Conservation (phyloP, 805 yeast genomes). For the Metschnikowia matae region DNA sequence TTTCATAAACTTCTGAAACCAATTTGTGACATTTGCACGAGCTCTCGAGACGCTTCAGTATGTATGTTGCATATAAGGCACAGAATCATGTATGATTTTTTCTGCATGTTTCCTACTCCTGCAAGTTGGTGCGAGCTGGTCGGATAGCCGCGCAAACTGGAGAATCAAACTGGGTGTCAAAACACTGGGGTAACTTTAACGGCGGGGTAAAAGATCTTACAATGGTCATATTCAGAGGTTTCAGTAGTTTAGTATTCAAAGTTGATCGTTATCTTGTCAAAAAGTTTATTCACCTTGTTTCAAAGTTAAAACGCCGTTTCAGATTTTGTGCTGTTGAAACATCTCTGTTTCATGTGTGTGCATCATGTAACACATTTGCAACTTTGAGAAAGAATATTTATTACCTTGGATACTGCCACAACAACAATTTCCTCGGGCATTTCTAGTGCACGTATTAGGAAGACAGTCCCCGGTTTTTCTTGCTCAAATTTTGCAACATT, state of each 20-base stretch:
- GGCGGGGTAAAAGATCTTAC: background rate
- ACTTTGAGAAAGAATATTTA: background rate
- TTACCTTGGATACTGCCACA: background rate
- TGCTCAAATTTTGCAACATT: background rate
- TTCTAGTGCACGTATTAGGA: background rate
- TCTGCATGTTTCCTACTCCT: slow-evolving; percentile 1
- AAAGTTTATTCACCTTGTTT: background rate
- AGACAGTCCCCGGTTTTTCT: background rate
- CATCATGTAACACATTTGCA: background rate
- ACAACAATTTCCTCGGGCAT: background rate
- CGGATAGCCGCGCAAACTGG: slow-evolving; percentile 3
- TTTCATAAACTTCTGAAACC: background rate
- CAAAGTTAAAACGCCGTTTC: background rate
- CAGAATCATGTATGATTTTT: background rate
- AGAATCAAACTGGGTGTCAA: background rate
- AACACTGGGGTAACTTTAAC: background rate
- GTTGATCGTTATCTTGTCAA: background rate
- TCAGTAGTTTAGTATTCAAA: background rate
- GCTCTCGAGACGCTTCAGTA: background rate
- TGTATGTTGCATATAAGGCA: background rate
- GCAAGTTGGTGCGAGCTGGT: slow-evolving; percentile 2
- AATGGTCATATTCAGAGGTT: background rate
- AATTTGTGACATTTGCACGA: background rate
- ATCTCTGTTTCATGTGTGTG: background rate
- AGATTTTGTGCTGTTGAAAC: background rate